Evolutionary conservation across 176 grass and related monocot genomes (phyloP), one percentile per base, ranked within the genome.

Genomic region (Musa beccarii): DNA sequence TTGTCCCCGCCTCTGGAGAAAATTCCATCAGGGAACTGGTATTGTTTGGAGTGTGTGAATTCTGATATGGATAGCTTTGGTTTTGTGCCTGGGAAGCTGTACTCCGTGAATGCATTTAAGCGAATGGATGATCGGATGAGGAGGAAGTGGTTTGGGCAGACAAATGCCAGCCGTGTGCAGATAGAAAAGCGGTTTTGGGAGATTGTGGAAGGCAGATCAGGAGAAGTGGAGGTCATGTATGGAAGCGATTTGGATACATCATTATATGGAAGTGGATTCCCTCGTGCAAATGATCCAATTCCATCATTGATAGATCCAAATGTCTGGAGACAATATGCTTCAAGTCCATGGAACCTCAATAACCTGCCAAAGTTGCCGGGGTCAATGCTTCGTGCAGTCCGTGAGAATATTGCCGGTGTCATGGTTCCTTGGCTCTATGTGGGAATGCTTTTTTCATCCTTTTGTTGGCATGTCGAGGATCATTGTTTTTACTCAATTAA

Each of bases 401-500:
- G 68, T 81, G 89, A 96, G 79, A 89, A 96, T 71, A 88, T 96
- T 74, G 81, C 93, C 76, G 93, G 93, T 73, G 93, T 96, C 29
- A 96, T 96, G 89, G 85, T 96, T 81, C 93, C 93, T 10, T 96
- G 93, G 93, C 87, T 96, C 55, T 96, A 96, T 83, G 80, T 96
- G 77, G 89, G 93, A 75, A 90, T 96, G 93, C 54, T 96, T 16
- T 96, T 96, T 81, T 96, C 93, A 12, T 92, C 93, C 23, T 96
- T 96, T 83, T 96, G 93, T 83, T 92, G 93, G 93, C 93, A 96
- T 78, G 85, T 96, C 0, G 93, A 96, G 83, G 93, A 96, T 75
- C 93, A 96, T 74, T 90, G 83, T 83, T 96, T 96, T 87, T 96
- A 96, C 82, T 96, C 93, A 78, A 96, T 96, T 78, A 96, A 96